These are phyloP conservation scores for Globisporangium echinulatum DNA, from an alignment of 352 stramenopile genomes.

Conservation along the genomic window DNA sequence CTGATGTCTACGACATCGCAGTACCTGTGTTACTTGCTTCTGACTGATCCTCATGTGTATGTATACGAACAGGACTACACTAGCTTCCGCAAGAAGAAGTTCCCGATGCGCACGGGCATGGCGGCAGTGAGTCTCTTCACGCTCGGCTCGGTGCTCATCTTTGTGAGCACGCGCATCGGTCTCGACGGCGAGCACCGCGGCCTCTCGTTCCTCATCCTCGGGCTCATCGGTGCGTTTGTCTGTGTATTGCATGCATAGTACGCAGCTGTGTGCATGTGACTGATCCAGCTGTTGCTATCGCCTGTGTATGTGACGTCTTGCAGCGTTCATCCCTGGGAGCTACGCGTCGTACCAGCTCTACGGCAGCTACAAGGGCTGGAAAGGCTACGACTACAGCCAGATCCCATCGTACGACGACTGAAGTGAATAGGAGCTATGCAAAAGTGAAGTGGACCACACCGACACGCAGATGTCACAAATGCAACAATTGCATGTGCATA, in stretches of 20 bases:
- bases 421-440: neutral
- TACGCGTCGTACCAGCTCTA: conserved; percentile 79
- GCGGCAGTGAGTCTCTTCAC: conserved; percentile 64
- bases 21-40: neutral
- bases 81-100: conserved; percentile 33
- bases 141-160: conserved; percentile 69
- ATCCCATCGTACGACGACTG: conserved; percentile 83
- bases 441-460: neutral
- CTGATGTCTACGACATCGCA: neutral
- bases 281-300: no score
- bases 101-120: conserved; percentile 70
- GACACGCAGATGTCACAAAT: no score
- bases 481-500: no score
- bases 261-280: no score
- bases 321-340: conserved; percentile 80
- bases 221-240: conserved; percentile 54
- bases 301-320: neutral
- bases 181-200: conserved; percentile 69
- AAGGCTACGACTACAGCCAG: conserved; percentile 80
- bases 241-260: neutral
- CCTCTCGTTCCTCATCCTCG: conserved; percentile 72
- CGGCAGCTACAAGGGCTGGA: conserved; percentile 77
- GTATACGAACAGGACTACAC: conserved; percentile 15
- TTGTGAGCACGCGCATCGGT: conserved; percentile 65
- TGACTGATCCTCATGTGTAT: conserved; percentile 9